Percentiles rank a stretch among this genome's conserved stretches.
phyloP scores from a whole-genome alignment of 768 basidiomycete species.

The Lactarius vividus region DNA sequence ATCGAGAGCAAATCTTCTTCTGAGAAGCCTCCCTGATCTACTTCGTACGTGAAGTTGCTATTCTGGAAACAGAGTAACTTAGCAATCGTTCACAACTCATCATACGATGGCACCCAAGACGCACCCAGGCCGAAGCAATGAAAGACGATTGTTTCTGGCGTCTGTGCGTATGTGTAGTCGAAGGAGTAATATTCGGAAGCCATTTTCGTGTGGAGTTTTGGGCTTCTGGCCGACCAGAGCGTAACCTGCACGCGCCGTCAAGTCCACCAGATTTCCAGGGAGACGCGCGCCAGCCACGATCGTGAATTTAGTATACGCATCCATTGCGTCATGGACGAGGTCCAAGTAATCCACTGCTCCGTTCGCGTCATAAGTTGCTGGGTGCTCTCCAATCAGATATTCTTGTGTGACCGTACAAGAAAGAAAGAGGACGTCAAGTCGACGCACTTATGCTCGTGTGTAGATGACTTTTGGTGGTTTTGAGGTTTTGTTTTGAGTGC shows the following conservation, averaged over 20 bases:
- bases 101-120: not conserved
- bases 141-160: slow-evolving; percentile 54
- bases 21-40: slow-evolving; percentile 48
- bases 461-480: slow-evolving; percentile 41
- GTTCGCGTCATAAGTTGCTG: slow-evolving; percentile 51
- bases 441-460: slow-evolving; percentile 31
- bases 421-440: slow-evolving; percentile 35
- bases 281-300: slow-evolving; percentile 45
- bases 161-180: slow-evolving; percentile 50
- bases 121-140: slow-evolving; percentile 57
- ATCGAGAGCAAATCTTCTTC: slow-evolving; percentile 41
- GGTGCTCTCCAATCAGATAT: not conserved
- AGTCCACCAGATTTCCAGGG: slow-evolving; percentile 43
- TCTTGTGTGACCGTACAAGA: not conserved
- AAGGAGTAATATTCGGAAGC: slow-evolving; percentile 59
- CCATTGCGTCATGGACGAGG: slow-evolving; percentile 40
- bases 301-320: slow-evolving; percentile 41
- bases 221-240: slow-evolving; percentile 46
- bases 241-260: slow-evolving; percentile 50
- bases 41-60: slow-evolving; percentile 54
- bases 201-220: slow-evolving; percentile 43
- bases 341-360: slow-evolving; percentile 48
- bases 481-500: slow-evolving; percentile 51
- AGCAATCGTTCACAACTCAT: not conserved
- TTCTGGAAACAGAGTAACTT: slow-evolving; percentile 37